Conservation (phyloP, 345 rosid genomes). For the Salix suchowensis region DNA sequence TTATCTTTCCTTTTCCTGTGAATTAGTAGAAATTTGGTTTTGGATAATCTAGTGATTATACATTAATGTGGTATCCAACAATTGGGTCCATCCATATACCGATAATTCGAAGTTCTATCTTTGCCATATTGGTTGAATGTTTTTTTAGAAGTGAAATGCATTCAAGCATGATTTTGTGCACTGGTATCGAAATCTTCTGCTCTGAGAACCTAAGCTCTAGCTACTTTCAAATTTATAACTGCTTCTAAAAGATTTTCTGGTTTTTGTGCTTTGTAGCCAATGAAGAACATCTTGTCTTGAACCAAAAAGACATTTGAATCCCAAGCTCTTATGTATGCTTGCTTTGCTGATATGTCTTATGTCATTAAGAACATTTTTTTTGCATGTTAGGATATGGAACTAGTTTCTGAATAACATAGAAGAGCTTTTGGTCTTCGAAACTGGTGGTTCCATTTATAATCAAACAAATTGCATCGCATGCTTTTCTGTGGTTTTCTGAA, state of each 20-base stretch:
- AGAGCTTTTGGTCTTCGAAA: not conserved
- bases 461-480: not conserved
- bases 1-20: not conserved
- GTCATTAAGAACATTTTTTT: no score
- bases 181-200: not conserved
- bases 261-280: not conserved
- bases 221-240: not conserved
- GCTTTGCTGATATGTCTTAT: no score
- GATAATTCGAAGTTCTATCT: not conserved
- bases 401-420: not conserved
- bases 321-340: not conserved
- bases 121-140: not conserved
- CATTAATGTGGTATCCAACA: not conserved
- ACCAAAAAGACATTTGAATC: not conserved
- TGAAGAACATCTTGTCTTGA: not conserved
- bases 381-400: not conserved
- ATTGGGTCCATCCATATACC: not conserved
- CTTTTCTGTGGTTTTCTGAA: not conserved
- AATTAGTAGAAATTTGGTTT: not conserved
- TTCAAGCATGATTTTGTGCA: not conserved
- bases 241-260: not conserved
- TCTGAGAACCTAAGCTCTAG: not conserved
- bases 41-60: not conserved
- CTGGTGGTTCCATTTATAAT: not conserved
- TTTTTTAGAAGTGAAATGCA: not conserved